These are phyloP conservation scores for Panellus pusillus DNA, from an alignment of 768 basidiomycete genomes.

Conservation along the genomic window DNA sequence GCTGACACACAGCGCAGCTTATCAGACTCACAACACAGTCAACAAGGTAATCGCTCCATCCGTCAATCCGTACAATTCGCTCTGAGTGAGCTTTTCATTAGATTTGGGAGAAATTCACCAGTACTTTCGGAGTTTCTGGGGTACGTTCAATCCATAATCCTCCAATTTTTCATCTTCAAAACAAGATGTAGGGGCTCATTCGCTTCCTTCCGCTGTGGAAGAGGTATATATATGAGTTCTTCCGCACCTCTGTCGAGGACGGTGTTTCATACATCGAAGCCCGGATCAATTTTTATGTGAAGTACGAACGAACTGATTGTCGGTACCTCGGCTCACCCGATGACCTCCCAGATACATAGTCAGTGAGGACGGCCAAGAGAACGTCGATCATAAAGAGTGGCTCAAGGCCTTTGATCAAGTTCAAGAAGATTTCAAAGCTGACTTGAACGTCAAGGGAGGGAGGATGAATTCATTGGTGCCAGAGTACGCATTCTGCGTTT, in stretches of 20 bases:
- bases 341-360: slow-evolving; percentile 47
- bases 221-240: slow-evolving; percentile 62
- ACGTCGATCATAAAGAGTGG: slow-evolving; percentile 62
- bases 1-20: slow-evolving; percentile 38
- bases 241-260: slow-evolving; percentile 63
- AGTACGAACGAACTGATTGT: slow-evolving; percentile 37
- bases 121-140: slow-evolving; percentile 47
- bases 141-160: slow-evolving; percentile 33
- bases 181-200: slow-evolving; percentile 38
- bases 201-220: slow-evolving; percentile 57
- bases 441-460: slow-evolving; percentile 52
- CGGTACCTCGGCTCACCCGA: not conserved
- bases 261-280: slow-evolving; percentile 72
- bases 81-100: slow-evolving; percentile 24
- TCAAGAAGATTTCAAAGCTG: slow-evolving; percentile 51
- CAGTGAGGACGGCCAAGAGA: slow-evolving; percentile 55
- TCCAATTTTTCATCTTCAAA: not conserved
- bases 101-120: slow-evolving; percentile 78
- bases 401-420: slow-evolving; percentile 52
- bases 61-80: not conserved
- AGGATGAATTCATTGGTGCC: slow-evolving; percentile 65
- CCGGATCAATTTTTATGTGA: slow-evolving; percentile 61
- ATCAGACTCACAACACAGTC: slow-evolving; percentile 70
- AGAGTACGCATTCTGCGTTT: slow-evolving; percentile 33
- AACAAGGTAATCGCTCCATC: slow-evolving; percentile 45